Base-by-base conservation (phyloP, 306 rosid species). In the Dalbergia cochinchinensis region DNA sequence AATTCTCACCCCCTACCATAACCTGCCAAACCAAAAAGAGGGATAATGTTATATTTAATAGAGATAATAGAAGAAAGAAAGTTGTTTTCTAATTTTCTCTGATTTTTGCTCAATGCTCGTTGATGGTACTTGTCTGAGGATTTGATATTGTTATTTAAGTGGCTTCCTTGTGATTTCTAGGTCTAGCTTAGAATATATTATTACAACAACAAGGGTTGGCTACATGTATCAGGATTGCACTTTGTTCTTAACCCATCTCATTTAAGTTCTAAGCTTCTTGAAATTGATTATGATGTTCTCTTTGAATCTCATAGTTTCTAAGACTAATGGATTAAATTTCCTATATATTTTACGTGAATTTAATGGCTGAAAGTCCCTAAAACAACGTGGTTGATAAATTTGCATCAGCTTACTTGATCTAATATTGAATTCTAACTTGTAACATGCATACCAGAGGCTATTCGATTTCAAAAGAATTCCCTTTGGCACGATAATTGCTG, bases 361-460 rank as follows among this genome's bases (percentile, higher is more conserved):
- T 18, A 6, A 13, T 76, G 62, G 33, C 9, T 37, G 22, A 51
- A 64, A 51, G 33, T 75, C 65, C 42, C 8, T 65, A 11, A 8
- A 71, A 63, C 15, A 19, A 73, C 47, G 20, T 65, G 64, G 66
- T 51, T 53, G 54, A 34, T 53, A 45, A 31, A 73, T 73, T 65
- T 74, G 45, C 45, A 34, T 14, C 31, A 48, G 18, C 65, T 47
- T 22, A 59, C 57, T 65, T 77, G 47, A 82, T 58, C 51, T 82
- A 41, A 8, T 62, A 63, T 19, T 63, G 53, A 64, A 63, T 47
- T 79, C 45, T 69, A 33, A 63, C 62, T 55, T 72, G 63, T 51
- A 39, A 22, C 66, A 45, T 74, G 81, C 44, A 57, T 76, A 48
- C 53, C 59, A 45, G 34, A 48, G 42, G 22, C 55, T 48, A 37